Conservation (phyloP, 2,329 filamentous ascomycete species). For the Colletotrichum tropicale region DNA sequence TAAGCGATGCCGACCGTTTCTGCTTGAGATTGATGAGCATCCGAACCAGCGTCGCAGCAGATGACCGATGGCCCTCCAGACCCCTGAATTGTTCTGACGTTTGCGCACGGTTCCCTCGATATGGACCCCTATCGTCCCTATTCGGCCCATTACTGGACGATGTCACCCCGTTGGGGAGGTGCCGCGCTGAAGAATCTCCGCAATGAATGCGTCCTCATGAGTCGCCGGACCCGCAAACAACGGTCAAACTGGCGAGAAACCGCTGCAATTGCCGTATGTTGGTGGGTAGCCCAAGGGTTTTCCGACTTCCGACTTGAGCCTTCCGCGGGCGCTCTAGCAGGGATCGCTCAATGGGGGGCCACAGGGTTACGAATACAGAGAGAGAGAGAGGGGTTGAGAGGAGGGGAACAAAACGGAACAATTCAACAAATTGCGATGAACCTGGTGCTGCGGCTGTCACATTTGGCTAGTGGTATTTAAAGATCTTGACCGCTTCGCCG, state of each 20-base stretch:
- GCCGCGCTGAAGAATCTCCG: conserved; percentile 8
- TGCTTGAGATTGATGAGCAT: neutral
- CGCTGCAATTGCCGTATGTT: neutral
- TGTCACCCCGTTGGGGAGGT: neutral
- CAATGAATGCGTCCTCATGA: neutral
- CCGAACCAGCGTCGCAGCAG: neutral
- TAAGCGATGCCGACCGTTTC: neutral
- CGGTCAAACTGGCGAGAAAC: neutral
- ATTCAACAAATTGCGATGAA: neutral
- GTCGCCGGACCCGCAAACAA: neutral
- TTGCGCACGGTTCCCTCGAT: neutral
- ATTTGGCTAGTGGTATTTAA: neutral
- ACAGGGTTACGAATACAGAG: neutral
- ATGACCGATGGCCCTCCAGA: neutral
- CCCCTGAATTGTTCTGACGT: neutral
- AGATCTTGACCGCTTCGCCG: neutral
- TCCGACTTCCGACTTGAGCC: conserved; percentile 1
- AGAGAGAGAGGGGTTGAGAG: neutral
- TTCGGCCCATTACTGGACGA: conserved; percentile 1
- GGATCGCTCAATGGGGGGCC: neutral
- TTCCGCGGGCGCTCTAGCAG: neutral
- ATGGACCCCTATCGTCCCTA: neutral
- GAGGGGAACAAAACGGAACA: neutral
- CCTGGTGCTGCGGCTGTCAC: neutral
- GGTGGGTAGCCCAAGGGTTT: neutral